A percentile compares a stretch with the other conserved stretches of the same genome.
Evolutionary conservation across 345 rosid genomes (phyloP).

Genomic region (Citrus cavaleriei): DNA sequence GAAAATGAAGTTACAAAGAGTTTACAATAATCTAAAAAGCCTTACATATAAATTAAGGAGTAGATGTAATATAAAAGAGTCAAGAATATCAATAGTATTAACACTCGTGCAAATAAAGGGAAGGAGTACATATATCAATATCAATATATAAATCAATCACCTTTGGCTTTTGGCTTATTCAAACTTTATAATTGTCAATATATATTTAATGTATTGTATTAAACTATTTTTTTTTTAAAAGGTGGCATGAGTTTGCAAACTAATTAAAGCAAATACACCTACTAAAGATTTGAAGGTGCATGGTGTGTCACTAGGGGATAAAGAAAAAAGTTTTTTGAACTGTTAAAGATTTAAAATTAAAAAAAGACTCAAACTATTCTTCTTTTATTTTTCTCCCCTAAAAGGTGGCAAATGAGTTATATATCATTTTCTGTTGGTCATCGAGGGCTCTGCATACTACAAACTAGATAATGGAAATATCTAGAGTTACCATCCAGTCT

Average conservation of each 20-base stretch:
- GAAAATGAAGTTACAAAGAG: too few species aligned
- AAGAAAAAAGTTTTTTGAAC: too few species aligned
- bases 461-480: too few species aligned
- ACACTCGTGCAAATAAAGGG: background rate
- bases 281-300: background rate
- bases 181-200: too few species aligned
- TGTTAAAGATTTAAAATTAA: background rate
- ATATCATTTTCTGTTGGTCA: background rate
- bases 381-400: too few species aligned
- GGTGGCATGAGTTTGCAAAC: slow-evolving; percentile 25
- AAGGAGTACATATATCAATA: too few species aligned
- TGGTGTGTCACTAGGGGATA: too few species aligned
- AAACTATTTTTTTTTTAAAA: background rate
- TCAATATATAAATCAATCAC: too few species aligned
- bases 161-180: too few species aligned
- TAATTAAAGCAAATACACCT: slow-evolving; percentile 33
- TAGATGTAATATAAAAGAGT: background rate
- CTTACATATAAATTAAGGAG: background rate
- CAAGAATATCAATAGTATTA: background rate
- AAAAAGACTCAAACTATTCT: background rate
- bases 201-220: too few species aligned
- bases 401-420: background rate
- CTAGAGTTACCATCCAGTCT: too few species aligned
- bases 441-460: background rate
- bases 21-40: too few species aligned